phyloP scores from a whole-genome alignment of 768 basidiomycete genomes.

The Boletus subcaerulescens region DNA sequence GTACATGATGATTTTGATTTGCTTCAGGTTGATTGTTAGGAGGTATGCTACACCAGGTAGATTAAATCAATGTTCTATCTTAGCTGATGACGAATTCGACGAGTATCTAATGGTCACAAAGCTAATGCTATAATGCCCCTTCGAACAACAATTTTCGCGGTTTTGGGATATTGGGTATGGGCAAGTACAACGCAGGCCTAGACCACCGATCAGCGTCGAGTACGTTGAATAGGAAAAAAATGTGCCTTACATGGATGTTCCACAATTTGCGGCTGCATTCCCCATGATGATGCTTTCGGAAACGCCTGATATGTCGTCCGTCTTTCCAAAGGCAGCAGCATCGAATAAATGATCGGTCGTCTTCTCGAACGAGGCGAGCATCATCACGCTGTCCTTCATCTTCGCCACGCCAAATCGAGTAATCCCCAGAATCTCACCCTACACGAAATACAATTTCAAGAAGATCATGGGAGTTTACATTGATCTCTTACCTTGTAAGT shows the following conservation, averaged over 20 bases:
- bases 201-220: conserved; percentile 2
- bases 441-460: neutral
- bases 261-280: conserved; percentile 90
- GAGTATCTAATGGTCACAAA: neutral
- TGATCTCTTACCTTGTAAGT: conserved; percentile 73
- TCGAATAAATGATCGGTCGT: conserved; percentile 99
- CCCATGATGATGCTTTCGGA: conserved; percentile 99
- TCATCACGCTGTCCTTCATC: conserved; percentile 99
- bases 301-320: conserved; percentile 91
- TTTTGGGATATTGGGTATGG: conserved; percentile 32
- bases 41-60: too few relatives aligned
- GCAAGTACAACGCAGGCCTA: conserved; percentile 37
- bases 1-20: neutral
- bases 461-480: neutral
- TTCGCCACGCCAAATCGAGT: conserved; percentile 99
- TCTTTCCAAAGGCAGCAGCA: conserved; percentile 94
- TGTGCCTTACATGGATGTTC: conserved; percentile 80
- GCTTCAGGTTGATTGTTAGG: neutral
- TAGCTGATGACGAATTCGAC: too few relatives aligned
- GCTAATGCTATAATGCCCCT: conserved; percentile 22
- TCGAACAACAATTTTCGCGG: conserved; percentile 37
- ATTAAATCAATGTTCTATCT: too few relatives aligned
- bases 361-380: conserved; percentile 99
- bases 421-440: conserved; percentile 98
- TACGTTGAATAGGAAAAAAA: neutral